Conservation (phyloP, 2,329 filamentous ascomycete genomes). For the Calonectria fujianensis region DNA sequence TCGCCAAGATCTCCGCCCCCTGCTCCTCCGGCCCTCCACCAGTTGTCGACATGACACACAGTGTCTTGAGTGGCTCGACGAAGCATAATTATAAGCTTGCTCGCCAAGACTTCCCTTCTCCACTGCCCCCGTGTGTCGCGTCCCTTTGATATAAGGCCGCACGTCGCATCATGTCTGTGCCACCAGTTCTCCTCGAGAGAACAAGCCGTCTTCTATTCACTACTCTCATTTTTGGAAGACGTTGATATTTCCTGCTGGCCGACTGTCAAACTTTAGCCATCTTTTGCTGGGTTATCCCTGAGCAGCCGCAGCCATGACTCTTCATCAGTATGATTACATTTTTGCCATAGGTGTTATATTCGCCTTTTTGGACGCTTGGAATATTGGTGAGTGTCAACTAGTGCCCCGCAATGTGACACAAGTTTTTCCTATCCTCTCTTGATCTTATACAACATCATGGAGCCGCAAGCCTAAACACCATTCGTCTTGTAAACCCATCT, state of each 20-base stretch:
- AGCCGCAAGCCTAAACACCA: rapidly evolving
- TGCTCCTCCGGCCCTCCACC: background rate
- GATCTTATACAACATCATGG: background rate
- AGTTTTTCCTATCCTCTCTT: background rate
- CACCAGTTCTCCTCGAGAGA: conserved; percentile 14
- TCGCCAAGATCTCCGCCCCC: conserved; percentile 26
- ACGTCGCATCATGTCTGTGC: conserved; percentile 20
- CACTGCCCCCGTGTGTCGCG: conserved; percentile 31
- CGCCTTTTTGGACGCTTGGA: conserved; percentile 79
- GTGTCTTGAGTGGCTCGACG: conserved; percentile 34
- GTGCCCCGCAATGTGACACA: background rate
- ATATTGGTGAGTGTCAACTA: conserved; percentile 69
- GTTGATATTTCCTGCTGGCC: background rate
- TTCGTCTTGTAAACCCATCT: conserved; percentile 30
- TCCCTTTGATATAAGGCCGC: conserved; percentile 50
- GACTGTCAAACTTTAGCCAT: background rate
- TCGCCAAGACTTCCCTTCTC: conserved; percentile 47
- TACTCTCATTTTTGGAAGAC: conserved; percentile 43
- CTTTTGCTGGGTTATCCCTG: background rate
- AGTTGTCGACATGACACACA: background rate
- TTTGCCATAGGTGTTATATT: conserved; percentile 80
- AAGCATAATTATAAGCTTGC: conserved; percentile 56
- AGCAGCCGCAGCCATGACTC: conserved; percentile 44
- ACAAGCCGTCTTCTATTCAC: conserved; percentile 35
- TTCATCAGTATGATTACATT: conserved; percentile 76